A percentile compares a stretch with the other conserved stretches of the same genome.
These are phyloP conservation scores for Talaromyces proteolyticus DNA, from an alignment of 495 filamentous ascomycete species.

Conservation along the genomic window DNA sequence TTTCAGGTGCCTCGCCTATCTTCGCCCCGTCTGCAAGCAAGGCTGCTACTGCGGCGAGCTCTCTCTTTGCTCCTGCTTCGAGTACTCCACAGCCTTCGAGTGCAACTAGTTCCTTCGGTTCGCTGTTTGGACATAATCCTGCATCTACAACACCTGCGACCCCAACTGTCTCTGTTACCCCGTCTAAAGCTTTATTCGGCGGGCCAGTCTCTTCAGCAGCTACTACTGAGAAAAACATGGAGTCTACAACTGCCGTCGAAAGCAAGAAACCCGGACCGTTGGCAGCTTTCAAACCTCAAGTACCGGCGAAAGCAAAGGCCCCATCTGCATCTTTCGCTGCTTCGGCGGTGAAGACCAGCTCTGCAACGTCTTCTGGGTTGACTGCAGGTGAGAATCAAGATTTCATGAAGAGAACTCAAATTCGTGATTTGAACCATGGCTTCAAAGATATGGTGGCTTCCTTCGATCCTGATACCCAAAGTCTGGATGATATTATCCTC, in stretches of 20 bases:
- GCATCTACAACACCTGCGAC: background rate
- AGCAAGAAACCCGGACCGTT: background rate
- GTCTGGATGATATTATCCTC: conserved; percentile 26
- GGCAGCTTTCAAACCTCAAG: background rate
- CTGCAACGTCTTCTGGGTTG: background rate
- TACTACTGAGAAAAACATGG: background rate
- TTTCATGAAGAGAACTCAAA: background rate
- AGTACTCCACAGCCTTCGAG: conserved; percentile 11
- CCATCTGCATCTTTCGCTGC: background rate
- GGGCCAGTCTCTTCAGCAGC: background rate
- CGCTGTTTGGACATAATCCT: background rate
- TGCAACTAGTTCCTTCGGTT: conserved; percentile 6
- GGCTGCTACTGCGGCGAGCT: conserved; percentile 3
- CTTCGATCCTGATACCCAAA: conserved; percentile 19
- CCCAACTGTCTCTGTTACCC: background rate
- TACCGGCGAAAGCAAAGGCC: background rate
- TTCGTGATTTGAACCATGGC: conserved; percentile 23
- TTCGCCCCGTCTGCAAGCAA: conserved; percentile 9
- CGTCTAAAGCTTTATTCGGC: background rate
- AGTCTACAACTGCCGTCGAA: background rate
- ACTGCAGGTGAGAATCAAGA: background rate
- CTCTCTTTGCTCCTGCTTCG: conserved; percentile 8
- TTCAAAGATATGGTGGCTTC: conserved; percentile 26
- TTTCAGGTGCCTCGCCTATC: conserved; percentile 7
- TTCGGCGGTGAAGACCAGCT: background rate